These are phyloP conservation scores for Diplodia seriata DNA, from an alignment of 2,329 filamentous ascomycete species.

Conservation along the genomic window DNA sequence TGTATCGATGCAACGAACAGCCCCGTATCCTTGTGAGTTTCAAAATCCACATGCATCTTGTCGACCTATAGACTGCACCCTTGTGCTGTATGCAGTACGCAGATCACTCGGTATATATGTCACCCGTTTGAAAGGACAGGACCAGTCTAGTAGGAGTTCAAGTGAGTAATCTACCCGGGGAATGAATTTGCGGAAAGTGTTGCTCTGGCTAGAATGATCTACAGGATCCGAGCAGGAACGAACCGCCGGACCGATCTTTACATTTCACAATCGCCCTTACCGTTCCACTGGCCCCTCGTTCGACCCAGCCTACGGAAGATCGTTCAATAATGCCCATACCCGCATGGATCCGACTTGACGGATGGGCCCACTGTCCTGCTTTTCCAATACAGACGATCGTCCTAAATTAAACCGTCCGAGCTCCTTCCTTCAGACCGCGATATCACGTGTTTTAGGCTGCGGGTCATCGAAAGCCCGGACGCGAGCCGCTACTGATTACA, in stretches of 20 bases:
- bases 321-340: conserved; percentile 1
- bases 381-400: conserved; percentile 13
- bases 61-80: neutral
- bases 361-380: conserved; percentile 15
- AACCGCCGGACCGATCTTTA: neutral
- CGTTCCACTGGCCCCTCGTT: conserved; percentile 1
- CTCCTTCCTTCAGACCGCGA: conserved; percentile 16
- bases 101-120: neutral
- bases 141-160: neutral
- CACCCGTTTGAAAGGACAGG: neutral
- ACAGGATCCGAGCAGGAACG: neutral
- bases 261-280: neutral
- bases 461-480: conserved; percentile 22
- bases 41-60: neutral
- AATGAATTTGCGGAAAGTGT: neutral
- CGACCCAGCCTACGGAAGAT: conserved; percentile 17
- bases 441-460: conserved; percentile 28
- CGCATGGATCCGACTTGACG: neutral
- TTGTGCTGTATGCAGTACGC: neutral
- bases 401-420: conserved; percentile 23
- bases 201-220: neutral
- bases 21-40: neutral
- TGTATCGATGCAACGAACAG: neutral
- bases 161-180: neutral
- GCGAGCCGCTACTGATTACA: conserved; percentile 14